Percentiles rank a stretch among this genome's conserved stretches.
These are phyloP conservation scores for Miscanthus sacchariflorus DNA, from an alignment of 202 grass and related monocot genomes.

Conservation along the genomic window DNA sequence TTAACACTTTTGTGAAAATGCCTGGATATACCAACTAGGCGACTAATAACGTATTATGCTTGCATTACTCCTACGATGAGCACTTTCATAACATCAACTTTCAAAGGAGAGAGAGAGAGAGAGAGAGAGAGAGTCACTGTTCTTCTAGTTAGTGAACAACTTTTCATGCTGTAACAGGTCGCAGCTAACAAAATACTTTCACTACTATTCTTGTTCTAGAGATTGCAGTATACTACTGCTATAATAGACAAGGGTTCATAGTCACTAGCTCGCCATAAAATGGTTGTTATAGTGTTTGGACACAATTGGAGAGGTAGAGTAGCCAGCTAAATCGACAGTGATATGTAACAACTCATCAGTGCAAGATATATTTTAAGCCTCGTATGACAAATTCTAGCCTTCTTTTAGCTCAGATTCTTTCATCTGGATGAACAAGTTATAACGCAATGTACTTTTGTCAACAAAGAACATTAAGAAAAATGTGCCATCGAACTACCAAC, in stretches of 20 bases:
- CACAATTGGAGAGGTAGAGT: not conserved
- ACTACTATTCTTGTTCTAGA: not conserved
- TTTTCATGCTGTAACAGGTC: not conserved
- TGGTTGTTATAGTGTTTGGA: not conserved
- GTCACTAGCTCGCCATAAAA: not conserved
- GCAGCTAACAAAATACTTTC: not conserved
- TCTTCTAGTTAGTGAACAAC: not conserved
- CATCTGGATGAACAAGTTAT: slow-evolving; percentile 6
- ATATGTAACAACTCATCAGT: slow-evolving; percentile 12
- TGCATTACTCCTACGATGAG: not conserved
- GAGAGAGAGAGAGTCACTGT: not conserved
- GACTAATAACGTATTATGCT: not conserved
- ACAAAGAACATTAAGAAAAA: not conserved
- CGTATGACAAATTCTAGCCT: not conserved
- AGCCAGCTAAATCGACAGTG: not conserved
- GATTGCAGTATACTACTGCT: not conserved
- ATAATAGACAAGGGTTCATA: not conserved
- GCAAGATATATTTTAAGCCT: not conserved
- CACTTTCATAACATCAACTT: slow-evolving; percentile 1
- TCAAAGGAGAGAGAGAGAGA: not conserved
- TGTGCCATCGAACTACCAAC: not conserved
- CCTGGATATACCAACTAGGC: not conserved
- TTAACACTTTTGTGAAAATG: not conserved
- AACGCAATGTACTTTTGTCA: not conserved
- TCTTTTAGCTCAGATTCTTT: not conserved